Percentiles rank a stretch among this genome's conserved stretches.
phyloP scores from a whole-genome alignment of 208 protist genomes.

The Leishmania braziliensis region DNA sequence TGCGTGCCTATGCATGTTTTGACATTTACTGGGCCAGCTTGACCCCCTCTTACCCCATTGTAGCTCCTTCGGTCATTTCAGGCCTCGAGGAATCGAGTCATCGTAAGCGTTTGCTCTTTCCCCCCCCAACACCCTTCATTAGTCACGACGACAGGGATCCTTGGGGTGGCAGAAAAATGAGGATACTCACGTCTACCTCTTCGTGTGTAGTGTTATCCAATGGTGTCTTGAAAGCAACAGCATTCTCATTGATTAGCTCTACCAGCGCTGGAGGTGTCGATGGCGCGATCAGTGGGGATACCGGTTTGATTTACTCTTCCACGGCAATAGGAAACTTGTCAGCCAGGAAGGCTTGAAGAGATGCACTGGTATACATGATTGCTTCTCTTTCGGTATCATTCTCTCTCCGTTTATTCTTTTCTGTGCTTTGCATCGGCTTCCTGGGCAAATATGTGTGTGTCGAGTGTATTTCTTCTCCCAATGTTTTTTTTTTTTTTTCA shows the following conservation, averaged over 20 bases:
- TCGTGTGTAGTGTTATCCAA: background rate
- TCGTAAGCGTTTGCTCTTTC: background rate
- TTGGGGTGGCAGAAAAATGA: background rate
- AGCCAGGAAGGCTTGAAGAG: no score
- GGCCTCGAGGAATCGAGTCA: background rate
- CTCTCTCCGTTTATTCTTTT: background rate
- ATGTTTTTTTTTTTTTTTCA: conserved; percentile 24
- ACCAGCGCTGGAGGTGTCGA: background rate
- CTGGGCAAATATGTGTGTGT: background rate
- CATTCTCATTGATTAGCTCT: background rate
- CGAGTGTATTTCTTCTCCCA: background rate
- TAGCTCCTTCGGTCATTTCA: background rate
- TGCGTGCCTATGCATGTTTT: background rate
- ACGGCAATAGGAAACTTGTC: background rate
- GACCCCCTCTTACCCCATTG: background rate
- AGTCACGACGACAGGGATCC: background rate
- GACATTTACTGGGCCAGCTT: background rate
- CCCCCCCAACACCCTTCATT: background rate
- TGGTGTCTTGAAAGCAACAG: background rate
- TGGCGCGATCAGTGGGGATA: background rate
- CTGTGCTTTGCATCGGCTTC: no score
- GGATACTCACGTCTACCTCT: background rate
- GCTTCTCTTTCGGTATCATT: background rate
- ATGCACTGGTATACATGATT: background rate
- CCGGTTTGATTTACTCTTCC: background rate